These are phyloP conservation scores for Diplogelasinospora grovesii DNA, from an alignment of 495 filamentous ascomycete species.

Conservation along the genomic window DNA sequence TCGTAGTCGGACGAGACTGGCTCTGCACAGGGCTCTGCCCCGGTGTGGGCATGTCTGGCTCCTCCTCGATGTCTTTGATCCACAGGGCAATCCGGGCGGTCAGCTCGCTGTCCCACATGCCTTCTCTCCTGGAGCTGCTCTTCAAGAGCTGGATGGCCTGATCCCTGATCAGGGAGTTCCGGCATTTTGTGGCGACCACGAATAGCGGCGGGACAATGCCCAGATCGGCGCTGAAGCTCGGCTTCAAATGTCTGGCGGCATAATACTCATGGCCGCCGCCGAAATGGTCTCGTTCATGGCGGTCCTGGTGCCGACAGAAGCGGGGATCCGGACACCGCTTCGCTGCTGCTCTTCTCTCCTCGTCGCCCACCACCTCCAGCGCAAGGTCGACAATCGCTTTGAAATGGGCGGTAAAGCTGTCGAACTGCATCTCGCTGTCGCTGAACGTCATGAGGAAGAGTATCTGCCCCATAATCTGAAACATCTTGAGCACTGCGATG, in stretches of 20 bases:
- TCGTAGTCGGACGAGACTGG: conserved; percentile 22
- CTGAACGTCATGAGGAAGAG: conserved; percentile 50
- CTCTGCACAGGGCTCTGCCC: conserved; percentile 24
- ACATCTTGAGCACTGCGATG: conserved; percentile 50
- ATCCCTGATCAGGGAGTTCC: conserved; percentile 46
- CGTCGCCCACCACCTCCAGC: conserved; percentile 42
- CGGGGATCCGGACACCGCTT: conserved; percentile 37
- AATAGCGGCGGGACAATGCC: conserved; percentile 51
- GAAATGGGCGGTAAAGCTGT: conserved; percentile 34
- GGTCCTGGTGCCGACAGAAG: conserved; percentile 35
- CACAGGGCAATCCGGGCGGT: conserved; percentile 48
- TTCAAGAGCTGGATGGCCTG: conserved; percentile 51
- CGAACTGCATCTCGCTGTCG: conserved; percentile 41
- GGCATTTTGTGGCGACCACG: conserved; percentile 52
- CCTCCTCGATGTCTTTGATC: conserved; percentile 53
- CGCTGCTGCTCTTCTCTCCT: conserved; percentile 38
- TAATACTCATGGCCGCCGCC: conserved; percentile 37
- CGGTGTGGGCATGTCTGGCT: conserved; percentile 26
- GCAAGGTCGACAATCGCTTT: conserved; percentile 39
- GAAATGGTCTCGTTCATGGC: conserved; percentile 30
- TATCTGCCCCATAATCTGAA: conserved; percentile 44
- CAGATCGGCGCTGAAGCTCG: conserved; percentile 47
- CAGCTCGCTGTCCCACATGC: conserved; percentile 56
- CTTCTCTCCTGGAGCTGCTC: conserved; percentile 51
- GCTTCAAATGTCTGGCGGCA: conserved; percentile 42